Base-by-base conservation (phyloP, 352 stramenopile genomes). In the Globisporangium heterothallicum region DNA sequence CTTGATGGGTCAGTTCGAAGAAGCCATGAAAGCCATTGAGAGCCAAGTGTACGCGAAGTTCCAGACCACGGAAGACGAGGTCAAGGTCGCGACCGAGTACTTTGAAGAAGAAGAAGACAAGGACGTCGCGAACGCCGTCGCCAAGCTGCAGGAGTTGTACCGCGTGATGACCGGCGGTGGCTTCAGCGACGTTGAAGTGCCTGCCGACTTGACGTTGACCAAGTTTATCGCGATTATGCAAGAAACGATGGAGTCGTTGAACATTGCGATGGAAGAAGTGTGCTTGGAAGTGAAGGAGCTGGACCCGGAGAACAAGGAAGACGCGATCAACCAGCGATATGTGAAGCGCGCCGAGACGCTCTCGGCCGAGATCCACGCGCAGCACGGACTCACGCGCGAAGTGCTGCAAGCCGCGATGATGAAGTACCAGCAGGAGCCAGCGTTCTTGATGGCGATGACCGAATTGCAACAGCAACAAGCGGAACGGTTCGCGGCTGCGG, bases 151-250 rank as follows among this genome's bases (percentile, higher is more conserved):
- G 74, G 83, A 94, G 59, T 65, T 94, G 42, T 91, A 92, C 72
- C 81, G 81, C 32, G 80, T 94, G 48, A 94, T 94, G 80, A 94
- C 80, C 19, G 83, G 83, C 46, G 78, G 77, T 51, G 75, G 78
- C 61, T 82, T 85, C 57, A 85, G 74, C 54, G 80, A 92, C 54
- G 83, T 92, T 6, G 83, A 94, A 41, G 80, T 94, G 14, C 83
- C 83, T 2, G 70, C 70, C 8, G 80, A 94, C 61, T 68, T 94
- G 22, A 92, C 83, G 58, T 71, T 94, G 27, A 70, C 74, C 38
- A 94, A 93, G 79, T 94, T 94, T 55, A 85, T 94, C 46, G 64
- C 75, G 64, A 94, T 94, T 70, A 94, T 94, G 83, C 79, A 94
- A 53, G 83, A 94, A 68, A 92, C 83, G 21, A 94, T 94, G 83